Base-by-base conservation (phyloP, 768 basidiomycete genomes). In the Cystofilobasidium macerans region DNA sequence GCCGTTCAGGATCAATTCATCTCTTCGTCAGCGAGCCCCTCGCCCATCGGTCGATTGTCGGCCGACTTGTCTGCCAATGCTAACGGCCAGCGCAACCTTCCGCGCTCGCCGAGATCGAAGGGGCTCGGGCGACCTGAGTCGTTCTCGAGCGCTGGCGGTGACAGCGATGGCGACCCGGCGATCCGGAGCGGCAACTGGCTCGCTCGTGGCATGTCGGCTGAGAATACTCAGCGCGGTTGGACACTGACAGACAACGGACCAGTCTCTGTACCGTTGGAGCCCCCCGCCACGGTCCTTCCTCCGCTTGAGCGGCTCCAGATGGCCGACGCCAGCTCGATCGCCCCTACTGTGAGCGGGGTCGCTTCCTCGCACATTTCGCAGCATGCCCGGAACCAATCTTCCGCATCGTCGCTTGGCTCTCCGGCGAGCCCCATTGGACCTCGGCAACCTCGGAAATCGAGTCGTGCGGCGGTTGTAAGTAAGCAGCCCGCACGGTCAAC, bases 401-500 rank as follows among this genome's bases (percentile, higher is more conserved):
- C 56, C 14, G 64, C 57, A 2, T 57, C 56, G 40, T 51, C 48
- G 18, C 48, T 51, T 4, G 57, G 43, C 42, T 22, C 42, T 28
- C 56, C 57, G 13, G 24, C 42, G 28, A 57, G 64, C 57, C 64
- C 56, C 30, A 47, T 64, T n/a, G 64, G 64, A 11, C 64, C 64
- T 47, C 56, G 64, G 0, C 43, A 42, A 32, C 64, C 64, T 3
- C 40, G 64, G 6, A 64, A 64, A 33, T 36, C 33, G 35, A 20
- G 24, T 1, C 35, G 47, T 6, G 22, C 24, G 22, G 13, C 22
- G 45, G 43, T 42, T 24, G 64, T 43, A n/a, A 22, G n/a, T 13
- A 20, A 22, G 40, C 56, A 8, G 45, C 22, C 56, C 26, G 35
- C 35, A 32, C 14, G 42, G 43, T 26, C 20, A 43, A 33, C 38